Conservation (phyloP, 169 alveolate species). For the Pseudocohnilembus persalinus region DNA sequence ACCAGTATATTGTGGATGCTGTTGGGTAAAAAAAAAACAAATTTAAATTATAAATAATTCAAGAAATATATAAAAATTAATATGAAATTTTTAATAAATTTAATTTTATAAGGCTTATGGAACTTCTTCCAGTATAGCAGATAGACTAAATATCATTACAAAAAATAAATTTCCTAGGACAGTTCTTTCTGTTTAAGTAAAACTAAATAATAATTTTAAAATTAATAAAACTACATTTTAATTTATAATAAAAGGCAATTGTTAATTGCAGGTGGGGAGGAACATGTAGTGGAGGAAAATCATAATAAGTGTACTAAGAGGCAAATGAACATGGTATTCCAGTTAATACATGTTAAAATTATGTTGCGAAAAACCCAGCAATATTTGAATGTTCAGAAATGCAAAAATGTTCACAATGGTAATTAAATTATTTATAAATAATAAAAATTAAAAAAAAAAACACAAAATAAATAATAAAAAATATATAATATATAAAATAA, state of each 20-base stretch:
- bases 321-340: too few relatives aligned
- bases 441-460: too few relatives aligned
- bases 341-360: too few relatives aligned
- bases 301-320: constrained; percentile 8
- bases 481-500: too few relatives aligned
- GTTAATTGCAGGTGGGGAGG: constrained; percentile 30
- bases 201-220: too few relatives aligned
- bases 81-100: background rate
- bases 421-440: too few relatives aligned
- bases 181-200: constrained; percentile 19
- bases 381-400: too few relatives aligned
- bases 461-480: too few relatives aligned
- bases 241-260: too few relatives aligned
- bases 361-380: too few relatives aligned
- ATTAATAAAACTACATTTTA: too few relatives aligned
- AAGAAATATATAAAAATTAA: background rate
- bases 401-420: too few relatives aligned
- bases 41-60: background rate
- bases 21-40: constrained; percentile 59
- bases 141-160: constrained; percentile 24
- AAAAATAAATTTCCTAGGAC: constrained; percentile 5
- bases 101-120: constrained; percentile 14
- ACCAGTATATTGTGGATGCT: constrained; percentile 84
- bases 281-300: constrained; percentile 26
- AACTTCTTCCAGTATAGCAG: constrained; percentile 9